A percentile compares a stretch with the other conserved stretches of the same genome.
phyloP scores from a whole-genome alignment of 1,284 basidiomycete species.

The Grifola frondosa region DNA sequence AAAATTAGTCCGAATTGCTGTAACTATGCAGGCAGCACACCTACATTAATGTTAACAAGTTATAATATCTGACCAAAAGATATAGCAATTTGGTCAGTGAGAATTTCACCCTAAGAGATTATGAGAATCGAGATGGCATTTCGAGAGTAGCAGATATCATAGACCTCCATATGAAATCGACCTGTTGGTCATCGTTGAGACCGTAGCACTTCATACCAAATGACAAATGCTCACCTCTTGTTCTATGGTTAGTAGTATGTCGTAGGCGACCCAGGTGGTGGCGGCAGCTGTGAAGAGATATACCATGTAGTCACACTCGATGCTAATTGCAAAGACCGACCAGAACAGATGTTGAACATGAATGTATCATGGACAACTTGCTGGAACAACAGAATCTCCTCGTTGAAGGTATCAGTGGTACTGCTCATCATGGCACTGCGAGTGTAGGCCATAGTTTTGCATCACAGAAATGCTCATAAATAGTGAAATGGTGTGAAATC shows the following conservation, averaged over 20 bases:
- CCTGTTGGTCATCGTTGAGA: too few species aligned
- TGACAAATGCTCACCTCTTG: background rate
- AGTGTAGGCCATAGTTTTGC: too few species aligned
- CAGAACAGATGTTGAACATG: conserved; percentile 4
- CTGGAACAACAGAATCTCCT: conserved; percentile 1
- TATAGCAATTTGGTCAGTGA: conserved; percentile 7
- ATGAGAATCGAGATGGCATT: too few species aligned
- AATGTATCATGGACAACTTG: conserved; percentile 6
- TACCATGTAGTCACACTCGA: too few species aligned
- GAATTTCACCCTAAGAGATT: background rate
- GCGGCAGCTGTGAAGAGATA: background rate
- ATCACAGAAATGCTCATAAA: too few species aligned
- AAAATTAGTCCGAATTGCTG: background rate
- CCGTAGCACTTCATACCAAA: too few species aligned
- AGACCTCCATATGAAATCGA: too few species aligned
- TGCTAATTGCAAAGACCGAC: background rate
- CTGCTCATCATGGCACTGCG: too few species aligned
- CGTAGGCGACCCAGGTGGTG: conserved; percentile 1
- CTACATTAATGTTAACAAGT: conserved; percentile 5
- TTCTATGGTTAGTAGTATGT: background rate
- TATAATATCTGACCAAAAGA: conserved; percentile 7
- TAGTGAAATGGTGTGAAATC: too few species aligned
- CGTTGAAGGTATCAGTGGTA: too few species aligned
- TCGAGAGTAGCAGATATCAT: too few species aligned
- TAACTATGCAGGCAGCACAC: background rate